These are phyloP conservation scores for Picochlorum sp. DNA, from an alignment of 139 green algal species.

Conservation along the genomic window DNA sequence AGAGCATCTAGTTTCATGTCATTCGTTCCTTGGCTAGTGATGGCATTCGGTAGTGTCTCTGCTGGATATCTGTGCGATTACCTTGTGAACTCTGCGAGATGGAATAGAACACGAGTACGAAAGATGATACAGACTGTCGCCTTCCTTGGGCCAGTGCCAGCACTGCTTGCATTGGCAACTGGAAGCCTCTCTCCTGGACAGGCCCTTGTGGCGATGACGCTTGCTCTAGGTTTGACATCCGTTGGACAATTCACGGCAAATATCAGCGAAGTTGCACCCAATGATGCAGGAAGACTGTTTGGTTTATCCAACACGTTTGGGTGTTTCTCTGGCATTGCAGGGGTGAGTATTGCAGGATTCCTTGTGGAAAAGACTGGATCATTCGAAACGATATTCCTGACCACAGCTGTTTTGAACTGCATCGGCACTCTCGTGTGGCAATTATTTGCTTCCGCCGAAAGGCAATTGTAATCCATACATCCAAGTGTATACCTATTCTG, in stretches of 20 bases:
- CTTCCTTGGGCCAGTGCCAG: conserved; percentile 66
- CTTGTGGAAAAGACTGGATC: conserved; percentile 64
- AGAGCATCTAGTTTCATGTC: conserved; percentile 52
- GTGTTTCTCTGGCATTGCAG: conserved; percentile 62
- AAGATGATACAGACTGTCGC: conserved; percentile 63
- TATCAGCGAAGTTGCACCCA: conserved; percentile 79
- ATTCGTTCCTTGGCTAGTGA: conserved; percentile 82
- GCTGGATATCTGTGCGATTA: conserved; percentile 64
- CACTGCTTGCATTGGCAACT: conserved; percentile 48
- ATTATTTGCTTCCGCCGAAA: conserved; percentile 40
- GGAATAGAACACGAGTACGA: conserved; percentile 42
- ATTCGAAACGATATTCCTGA: conserved; percentile 66
- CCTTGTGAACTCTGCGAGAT: conserved; percentile 39
- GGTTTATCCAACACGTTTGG: conserved; percentile 86
- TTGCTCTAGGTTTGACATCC: conserved; percentile 67
- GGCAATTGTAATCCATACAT: conserved; percentile 39
- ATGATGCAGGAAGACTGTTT: conserved; percentile 71
- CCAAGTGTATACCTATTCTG: neutral
- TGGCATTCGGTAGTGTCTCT: conserved; percentile 56
- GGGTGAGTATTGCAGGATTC: conserved; percentile 55
- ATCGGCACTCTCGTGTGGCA: conserved; percentile 60
- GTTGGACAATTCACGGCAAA: conserved; percentile 79
- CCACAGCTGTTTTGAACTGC: conserved; percentile 70
- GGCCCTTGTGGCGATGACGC: conserved; percentile 56
- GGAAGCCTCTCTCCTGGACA: conserved; percentile 8